Base-by-base conservation (phyloP, 208 protist genomes). In the Crithidia acanthocephali region DNA sequence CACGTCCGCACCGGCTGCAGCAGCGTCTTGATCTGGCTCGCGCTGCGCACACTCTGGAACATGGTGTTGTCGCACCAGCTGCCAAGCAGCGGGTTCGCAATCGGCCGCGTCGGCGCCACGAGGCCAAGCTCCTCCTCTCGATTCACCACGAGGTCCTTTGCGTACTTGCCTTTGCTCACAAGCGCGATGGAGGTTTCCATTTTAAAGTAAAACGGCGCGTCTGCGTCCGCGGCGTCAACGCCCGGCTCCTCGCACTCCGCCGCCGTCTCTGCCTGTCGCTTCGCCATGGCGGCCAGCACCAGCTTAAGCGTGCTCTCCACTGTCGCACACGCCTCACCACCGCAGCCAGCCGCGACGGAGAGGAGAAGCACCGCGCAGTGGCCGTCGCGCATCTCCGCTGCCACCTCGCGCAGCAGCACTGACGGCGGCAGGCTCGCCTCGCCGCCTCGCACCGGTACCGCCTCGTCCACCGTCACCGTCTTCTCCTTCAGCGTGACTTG, bases 1-100 rank as follows among this genome's bases (percentile, higher is more conserved):
- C 77, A 83, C 52, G 57, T 28, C 40, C 16, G n/a, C 30, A 83
- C 60, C 15, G 68, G 72, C 51, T 35, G 5, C 52, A 81, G 45
- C 11, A 56, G 52, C 1, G 33, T 30, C 28, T 59, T 52, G 1
- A 73, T 47, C 25, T 72, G 65, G 0, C 37, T 22, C 4, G 3
- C 51, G 59, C 25, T 57, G 20, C 33, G 20, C n/a, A 83, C 52
- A 2, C 35, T 28, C 20, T 63, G 45, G 16, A 75, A 61, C 50
- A 45, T 48, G 15, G 61, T 59, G 67, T 76, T 53, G 44, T 68
- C 68, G 32, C 74, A 44, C 77, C 77, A 83, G 63, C 63, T 47
- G 51, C 71, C 67, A 13, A 73, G 37, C 11, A 72, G 35, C 30
- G 77, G 71, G 56, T 75, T 74, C 27, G 55, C 48, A n/a, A 74